phyloP scores from a whole-genome alignment of 306 rosid species.

The Elaeagnus macrophylla region DNA sequence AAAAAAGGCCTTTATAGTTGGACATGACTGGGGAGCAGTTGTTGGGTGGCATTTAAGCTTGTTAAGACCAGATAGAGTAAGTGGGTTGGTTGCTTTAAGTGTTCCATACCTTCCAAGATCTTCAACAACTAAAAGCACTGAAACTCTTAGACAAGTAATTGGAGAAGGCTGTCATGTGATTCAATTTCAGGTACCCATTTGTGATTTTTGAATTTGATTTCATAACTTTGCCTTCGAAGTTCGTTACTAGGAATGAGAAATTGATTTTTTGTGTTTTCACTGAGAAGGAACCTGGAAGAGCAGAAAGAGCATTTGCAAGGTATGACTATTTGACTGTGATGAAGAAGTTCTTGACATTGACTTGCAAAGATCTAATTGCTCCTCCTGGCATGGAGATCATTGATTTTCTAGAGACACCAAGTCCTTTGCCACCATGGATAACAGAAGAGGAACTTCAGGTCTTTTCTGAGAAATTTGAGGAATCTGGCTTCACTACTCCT shows the following conservation, averaged over 20 bases:
- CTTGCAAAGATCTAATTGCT: slow-evolving; percentile 19
- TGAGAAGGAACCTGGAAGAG: slow-evolving; percentile 65
- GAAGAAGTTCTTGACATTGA: slow-evolving; percentile 52
- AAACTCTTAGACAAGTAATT: slow-evolving; percentile 20
- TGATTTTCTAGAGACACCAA: slow-evolving; percentile 58
- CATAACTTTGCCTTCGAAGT: background rate
- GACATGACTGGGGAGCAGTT: slow-evolving; percentile 53
- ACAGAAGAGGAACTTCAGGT: slow-evolving; percentile 60
- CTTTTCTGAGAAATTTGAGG: slow-evolving; percentile 61
- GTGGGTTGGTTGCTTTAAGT: slow-evolving; percentile 39
- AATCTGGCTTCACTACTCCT: slow-evolving; percentile 74
- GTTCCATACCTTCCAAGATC: slow-evolving; percentile 55
- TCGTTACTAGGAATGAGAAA: background rate
- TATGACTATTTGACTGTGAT: slow-evolving; percentile 61
- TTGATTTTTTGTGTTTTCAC: slow-evolving; percentile 7
- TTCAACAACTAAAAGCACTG: slow-evolving; percentile 29
- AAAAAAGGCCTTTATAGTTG: slow-evolving; percentile 53
- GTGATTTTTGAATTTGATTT: background rate
- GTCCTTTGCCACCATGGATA: slow-evolving; percentile 56
- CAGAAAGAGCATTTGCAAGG: slow-evolving; percentile 73
- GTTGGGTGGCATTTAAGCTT: slow-evolving; percentile 53
- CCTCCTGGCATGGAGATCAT: slow-evolving; percentile 61
- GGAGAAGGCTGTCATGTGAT: slow-evolving; percentile 45
- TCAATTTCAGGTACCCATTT: slow-evolving; percentile 58
- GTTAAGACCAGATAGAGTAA: slow-evolving; percentile 61